phyloP scores from a whole-genome alignment of 176 grass and related monocot species.

The Oryza meyeriana region DNA sequence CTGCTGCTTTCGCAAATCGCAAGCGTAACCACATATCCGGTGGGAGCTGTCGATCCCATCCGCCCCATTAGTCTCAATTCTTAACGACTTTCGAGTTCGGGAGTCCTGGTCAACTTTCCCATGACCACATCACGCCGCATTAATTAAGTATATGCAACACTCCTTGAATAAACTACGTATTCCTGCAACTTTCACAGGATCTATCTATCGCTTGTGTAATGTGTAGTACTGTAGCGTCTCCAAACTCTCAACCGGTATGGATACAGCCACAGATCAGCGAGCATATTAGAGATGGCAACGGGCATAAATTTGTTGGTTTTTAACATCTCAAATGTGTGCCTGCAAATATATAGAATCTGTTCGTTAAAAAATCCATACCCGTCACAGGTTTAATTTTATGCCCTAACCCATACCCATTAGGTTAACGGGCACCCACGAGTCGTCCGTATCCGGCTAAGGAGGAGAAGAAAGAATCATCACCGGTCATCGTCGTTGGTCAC shows the following conservation, averaged over 20 bases:
- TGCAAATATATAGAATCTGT: too few species aligned
- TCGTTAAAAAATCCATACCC: too few species aligned
- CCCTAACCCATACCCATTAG: too few species aligned
- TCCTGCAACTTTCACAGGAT: not conserved
- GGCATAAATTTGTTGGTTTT: too few species aligned
- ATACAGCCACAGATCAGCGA: not conserved
- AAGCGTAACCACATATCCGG: not conserved
- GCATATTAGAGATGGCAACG: too few species aligned
- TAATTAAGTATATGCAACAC: not conserved
- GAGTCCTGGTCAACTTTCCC: constrained; percentile 9
- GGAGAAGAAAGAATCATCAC: too few species aligned
- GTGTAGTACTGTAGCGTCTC: not conserved
- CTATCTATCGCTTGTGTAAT: too few species aligned
- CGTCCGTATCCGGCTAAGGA: too few species aligned
- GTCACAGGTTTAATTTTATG: too few species aligned
- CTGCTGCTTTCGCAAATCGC: not conserved
- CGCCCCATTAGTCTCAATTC: not conserved
- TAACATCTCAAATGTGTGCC: too few species aligned
- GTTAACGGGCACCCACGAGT: too few species aligned
- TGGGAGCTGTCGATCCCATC: not conserved
- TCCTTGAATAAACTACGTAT: not conserved
- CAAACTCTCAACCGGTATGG: not conserved
- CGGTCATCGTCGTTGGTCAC: too few species aligned
- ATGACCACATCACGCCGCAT: not conserved
- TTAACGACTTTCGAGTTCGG: not conserved